Percentiles rank a stretch among this genome's conserved stretches.
phyloP scores from a whole-genome alignment of 495 filamentous ascomycete species.

The Trichoderma orchidacearum region DNA sequence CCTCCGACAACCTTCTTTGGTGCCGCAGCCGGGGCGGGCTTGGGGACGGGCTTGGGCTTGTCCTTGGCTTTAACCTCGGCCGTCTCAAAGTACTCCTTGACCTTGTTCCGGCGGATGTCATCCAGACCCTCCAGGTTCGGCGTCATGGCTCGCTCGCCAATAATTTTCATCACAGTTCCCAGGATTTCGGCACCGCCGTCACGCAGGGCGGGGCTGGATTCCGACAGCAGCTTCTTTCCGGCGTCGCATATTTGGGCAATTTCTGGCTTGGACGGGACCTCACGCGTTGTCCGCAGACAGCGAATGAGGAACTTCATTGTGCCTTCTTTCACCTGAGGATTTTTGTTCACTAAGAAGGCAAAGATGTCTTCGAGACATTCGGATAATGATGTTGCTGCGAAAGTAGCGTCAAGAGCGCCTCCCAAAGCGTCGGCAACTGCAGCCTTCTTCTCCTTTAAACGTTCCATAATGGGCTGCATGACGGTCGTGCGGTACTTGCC shows the following conservation, averaged over 20 bases:
- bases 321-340: conserved; percentile 92
- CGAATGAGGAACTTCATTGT: conserved; percentile 82
- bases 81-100: conserved; percentile 86
- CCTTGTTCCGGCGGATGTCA: conserved; percentile 89
- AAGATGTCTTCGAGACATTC: conserved; percentile 84
- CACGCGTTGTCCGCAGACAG: conserved; percentile 70
- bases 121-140: conserved; percentile 90
- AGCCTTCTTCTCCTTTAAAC: conserved; percentile 93
- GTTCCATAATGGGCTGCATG: conserved; percentile 79
- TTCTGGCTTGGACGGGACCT: conserved; percentile 71
- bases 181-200: conserved; percentile 83
- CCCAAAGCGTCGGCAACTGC: conserved; percentile 77
- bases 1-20: conserved; percentile 31
- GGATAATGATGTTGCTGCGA: conserved; percentile 58
- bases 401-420: conserved; percentile 76
- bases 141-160: conserved; percentile 94
- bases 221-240: conserved; percentile 75
- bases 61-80: conserved; percentile 96
- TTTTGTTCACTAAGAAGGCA: conserved; percentile 81
- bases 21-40: conserved; percentile 44
- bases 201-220: conserved; percentile 71
- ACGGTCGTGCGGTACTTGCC: conserved; percentile 66
- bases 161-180: conserved; percentile 96
- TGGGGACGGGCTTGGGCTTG: conserved; percentile 64
- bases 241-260: conserved; percentile 74